Conservation (phyloP, 306 rosid genomes). For the Prunus armeniaca region DNA sequence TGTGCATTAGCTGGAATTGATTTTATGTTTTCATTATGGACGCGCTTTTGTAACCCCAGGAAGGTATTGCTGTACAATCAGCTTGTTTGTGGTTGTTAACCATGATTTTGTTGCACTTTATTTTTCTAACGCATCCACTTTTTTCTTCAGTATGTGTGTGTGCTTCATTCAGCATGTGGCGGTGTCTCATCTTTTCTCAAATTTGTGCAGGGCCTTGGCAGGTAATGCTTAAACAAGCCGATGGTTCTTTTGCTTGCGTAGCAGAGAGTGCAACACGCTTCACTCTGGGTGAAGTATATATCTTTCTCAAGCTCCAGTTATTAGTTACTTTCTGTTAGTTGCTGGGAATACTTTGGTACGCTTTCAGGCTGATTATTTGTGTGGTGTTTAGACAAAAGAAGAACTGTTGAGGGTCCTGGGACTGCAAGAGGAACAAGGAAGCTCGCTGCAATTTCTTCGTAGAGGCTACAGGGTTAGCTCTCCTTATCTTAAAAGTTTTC, state of each 20-base stretch:
- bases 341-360: not conserved
- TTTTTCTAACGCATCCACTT: not conserved
- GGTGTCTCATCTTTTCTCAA: constrained; percentile 16
- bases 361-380: constrained; percentile 34
- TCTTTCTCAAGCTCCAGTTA: constrained; percentile 22
- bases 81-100: constrained; percentile 8
- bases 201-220: constrained; percentile 86
- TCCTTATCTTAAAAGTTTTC: constrained; percentile 16
- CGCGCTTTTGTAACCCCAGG: not conserved
- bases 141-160: not conserved
- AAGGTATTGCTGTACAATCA: not conserved
- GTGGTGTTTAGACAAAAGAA: constrained; percentile 65
- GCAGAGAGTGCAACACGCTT: constrained; percentile 90
- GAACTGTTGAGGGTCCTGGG: constrained; percentile 92
- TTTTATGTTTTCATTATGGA: not conserved
- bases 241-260: constrained; percentile 86
- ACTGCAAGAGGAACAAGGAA: constrained; percentile 87
- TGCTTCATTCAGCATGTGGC: not conserved
- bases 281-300: constrained; percentile 81
- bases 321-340: constrained; percentile 17
- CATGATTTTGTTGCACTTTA: constrained; percentile 1
- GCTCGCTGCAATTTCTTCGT: constrained; percentile 91
- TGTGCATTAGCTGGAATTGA: not conserved
- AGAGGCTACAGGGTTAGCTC: constrained; percentile 84
- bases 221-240: constrained; percentile 96